A percentile compares a stretch with the other conserved stretches of the same genome.
phyloP scores from a whole-genome alignment of 2,329 filamentous ascomycete genomes.

The Aspergillus luchuensis region DNA sequence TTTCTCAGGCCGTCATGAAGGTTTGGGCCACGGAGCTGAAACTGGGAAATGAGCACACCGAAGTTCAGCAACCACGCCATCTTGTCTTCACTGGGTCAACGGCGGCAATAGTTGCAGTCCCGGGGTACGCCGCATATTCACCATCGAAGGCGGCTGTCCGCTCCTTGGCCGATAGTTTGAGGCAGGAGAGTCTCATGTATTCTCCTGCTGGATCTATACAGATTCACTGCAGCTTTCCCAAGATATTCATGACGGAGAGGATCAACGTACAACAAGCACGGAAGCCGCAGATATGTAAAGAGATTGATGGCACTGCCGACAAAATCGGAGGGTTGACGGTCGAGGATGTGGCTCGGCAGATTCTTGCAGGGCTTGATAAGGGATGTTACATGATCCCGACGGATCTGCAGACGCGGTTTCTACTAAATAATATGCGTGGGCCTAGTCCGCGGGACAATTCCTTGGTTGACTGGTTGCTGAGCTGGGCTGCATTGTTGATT shows the following conservation, averaged over 20 bases:
- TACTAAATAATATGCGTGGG: conserved; percentile 17
- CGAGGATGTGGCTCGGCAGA: conserved; percentile 4
- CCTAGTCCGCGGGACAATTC: conserved; percentile 12
- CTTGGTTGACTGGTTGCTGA: conserved; percentile 2
- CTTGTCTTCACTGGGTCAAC: conserved; percentile 17
- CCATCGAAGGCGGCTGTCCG: conserved; percentile 18
- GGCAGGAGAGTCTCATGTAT: conserved; percentile 16
- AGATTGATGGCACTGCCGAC: conserved; percentile 8
- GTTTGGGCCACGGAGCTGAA: conserved; percentile 9
- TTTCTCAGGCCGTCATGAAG: conserved; percentile 11
- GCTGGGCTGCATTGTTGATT: background rate
- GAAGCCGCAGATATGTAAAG: conserved; percentile 13
- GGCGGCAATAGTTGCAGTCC: conserved; percentile 13
- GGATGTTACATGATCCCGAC: conserved; percentile 5
- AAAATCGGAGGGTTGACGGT: background rate
- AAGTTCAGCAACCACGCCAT: background rate
- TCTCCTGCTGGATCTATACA: background rate
- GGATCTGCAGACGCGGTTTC: conserved; percentile 4
- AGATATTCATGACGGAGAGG: conserved; percentile 7
- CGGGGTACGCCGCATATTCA: conserved; percentile 18
- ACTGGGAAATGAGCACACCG: background rate
- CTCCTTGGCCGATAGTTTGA: conserved; percentile 17
- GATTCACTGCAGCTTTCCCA: conserved; percentile 16
- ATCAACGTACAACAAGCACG: conserved; percentile 8
- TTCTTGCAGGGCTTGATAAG: background rate